Evolutionary conservation across 202 grass and related monocot species (phyloP).

Genomic region (Panicum hallii): DNA sequence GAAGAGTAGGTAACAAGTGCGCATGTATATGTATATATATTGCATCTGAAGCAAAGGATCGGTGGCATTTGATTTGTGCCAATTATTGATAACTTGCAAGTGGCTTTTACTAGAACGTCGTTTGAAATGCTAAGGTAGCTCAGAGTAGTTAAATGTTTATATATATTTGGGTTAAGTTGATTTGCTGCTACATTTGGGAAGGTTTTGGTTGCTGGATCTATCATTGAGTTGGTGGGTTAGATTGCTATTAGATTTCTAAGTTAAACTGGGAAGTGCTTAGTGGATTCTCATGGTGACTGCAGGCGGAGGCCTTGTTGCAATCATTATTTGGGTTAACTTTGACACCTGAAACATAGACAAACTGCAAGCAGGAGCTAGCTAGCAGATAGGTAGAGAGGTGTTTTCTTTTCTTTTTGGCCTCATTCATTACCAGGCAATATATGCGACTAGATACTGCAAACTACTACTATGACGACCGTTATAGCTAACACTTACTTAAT

Average conservation of each 20-base stretch:
- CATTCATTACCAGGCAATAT: neutral
- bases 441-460: neutral
- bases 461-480: neutral
- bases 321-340: slow-evolving; percentile 6
- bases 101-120: neutral
- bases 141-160: neutral
- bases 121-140: neutral
- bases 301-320: neutral
- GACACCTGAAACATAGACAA: neutral
- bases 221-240: slow-evolving; percentile 13
- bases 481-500: too few species aligned
- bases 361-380: neutral
- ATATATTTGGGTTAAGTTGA: neutral
- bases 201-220: neutral
- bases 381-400: neutral
- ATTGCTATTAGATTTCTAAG: neutral
- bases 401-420: neutral
- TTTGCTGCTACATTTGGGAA: neutral
- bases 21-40: neutral
- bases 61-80: neutral
- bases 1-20: neutral
- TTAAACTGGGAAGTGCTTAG: slow-evolving; percentile 1
- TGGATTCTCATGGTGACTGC: neutral
- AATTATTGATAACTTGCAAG: neutral
- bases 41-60: neutral